These are phyloP conservation scores for Rhizopus sp. DNA, from an alignment of 371 early-diverging fungal species.

Conservation along the genomic window DNA sequence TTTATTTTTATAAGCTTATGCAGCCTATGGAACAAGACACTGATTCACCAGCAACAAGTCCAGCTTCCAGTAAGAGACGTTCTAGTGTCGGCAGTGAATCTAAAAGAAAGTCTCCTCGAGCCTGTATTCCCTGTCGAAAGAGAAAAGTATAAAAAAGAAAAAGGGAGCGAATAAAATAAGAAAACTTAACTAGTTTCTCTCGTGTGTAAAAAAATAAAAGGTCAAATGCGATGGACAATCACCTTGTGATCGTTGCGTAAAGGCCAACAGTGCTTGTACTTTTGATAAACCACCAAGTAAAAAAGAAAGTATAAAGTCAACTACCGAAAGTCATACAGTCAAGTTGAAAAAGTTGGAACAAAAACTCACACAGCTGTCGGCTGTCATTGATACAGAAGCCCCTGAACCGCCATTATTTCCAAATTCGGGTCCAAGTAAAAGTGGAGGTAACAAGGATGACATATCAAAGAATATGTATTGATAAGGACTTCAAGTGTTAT, in stretches of 20 bases:
- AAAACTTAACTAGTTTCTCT: not conserved
- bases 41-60: too few relatives aligned
- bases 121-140: slow-evolving; percentile 29
- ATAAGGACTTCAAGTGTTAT: not conserved
- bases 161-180: too few relatives aligned
- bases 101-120: slow-evolving; percentile 29
- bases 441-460: not conserved
- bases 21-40: too few relatives aligned
- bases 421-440: not conserved
- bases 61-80: slow-evolving; percentile 6
- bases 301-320: slow-evolving; percentile 12
- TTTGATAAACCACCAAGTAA: slow-evolving; percentile 26
- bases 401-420: slow-evolving; percentile 9
- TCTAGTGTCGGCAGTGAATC: slow-evolving; percentile 11
- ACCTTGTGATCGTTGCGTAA: slow-evolving; percentile 28
- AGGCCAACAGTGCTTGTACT: slow-evolving; percentile 15
- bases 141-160: slow-evolving; percentile 20
- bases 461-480: not conserved
- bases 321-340: slow-evolving; percentile 19
- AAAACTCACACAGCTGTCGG: slow-evolving; percentile 17
- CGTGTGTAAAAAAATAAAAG: slow-evolving; percentile 1
- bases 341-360: slow-evolving; percentile 15
- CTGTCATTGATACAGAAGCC: slow-evolving; percentile 11
- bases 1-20: too few relatives aligned
- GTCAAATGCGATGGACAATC: slow-evolving; percentile 26